A percentile compares a stretch with the other conserved stretches of the same genome.
Conservation (phyloP, 768 basidiomycete genomes). For the Tricholomella constricta region DNA sequence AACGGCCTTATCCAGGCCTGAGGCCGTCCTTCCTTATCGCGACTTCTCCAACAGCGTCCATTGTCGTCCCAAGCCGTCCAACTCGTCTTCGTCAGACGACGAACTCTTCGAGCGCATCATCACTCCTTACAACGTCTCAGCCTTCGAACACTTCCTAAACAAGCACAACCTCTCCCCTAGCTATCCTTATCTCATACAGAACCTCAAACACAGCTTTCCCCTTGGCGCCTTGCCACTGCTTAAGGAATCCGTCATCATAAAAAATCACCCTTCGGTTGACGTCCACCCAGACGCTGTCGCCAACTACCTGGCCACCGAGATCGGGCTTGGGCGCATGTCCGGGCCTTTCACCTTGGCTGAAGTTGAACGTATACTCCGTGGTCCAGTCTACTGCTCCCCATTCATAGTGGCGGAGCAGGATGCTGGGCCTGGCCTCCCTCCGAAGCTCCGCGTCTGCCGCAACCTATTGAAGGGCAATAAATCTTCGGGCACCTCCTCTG, state of each 20-base stretch:
- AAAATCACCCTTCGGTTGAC: slow-evolving; percentile 21
- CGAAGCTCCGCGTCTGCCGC: too few species aligned
- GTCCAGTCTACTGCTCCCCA: not conserved
- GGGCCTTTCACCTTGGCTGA: not conserved
- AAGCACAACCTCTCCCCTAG: not conserved
- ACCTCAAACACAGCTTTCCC: slow-evolving; percentile 24
- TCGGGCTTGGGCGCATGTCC: slow-evolving; percentile 3
- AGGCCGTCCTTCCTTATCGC: not conserved
- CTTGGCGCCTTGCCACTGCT: slow-evolving; percentile 24
- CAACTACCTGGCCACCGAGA: slow-evolving; percentile 14
- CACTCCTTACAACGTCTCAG: slow-evolving; percentile 18
- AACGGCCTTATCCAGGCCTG: not conserved
- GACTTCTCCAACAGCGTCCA: not conserved
- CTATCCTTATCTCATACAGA: slow-evolving; percentile 19
- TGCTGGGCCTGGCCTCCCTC: too few species aligned
- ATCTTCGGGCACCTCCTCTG: too few species aligned
- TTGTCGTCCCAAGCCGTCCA: not conserved
- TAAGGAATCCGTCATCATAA: slow-evolving; percentile 18
- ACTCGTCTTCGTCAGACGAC: not conserved
- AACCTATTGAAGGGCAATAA: too few species aligned
- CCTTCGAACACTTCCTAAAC: slow-evolving; percentile 8
- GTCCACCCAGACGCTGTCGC: slow-evolving; percentile 9
- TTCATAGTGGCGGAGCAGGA: not conserved
- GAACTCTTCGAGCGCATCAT: slow-evolving; percentile 1
- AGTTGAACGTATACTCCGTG: not conserved